These are phyloP conservation scores for Populus hybrid DNA, from an alignment of 441 rosid species.

Conservation along the genomic window DNA sequence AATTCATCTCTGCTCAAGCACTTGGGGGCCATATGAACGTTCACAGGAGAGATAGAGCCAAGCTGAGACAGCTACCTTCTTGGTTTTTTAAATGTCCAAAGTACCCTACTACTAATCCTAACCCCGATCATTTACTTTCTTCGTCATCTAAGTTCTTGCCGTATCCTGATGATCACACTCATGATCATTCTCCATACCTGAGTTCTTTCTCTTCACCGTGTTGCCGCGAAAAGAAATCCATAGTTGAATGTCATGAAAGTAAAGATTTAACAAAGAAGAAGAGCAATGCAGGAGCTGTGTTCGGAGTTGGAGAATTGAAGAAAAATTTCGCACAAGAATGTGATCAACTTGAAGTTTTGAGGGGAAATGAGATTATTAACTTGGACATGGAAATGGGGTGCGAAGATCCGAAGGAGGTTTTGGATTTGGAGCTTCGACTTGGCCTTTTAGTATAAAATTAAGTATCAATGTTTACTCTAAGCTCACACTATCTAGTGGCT, in stretches of 20 bases:
- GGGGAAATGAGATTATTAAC: conserved; percentile 23
- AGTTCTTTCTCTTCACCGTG: conserved; percentile 17
- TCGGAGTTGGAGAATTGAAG: conserved; percentile 20
- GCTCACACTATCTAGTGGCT: not conserved
- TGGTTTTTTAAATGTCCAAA: conserved; percentile 45
- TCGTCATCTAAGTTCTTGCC: conserved; percentile 20
- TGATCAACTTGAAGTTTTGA: conserved; percentile 15
- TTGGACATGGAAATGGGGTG: conserved; percentile 38
- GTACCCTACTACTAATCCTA: conserved; percentile 19
- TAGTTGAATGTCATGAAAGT: conserved; percentile 3
- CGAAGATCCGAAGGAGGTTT: conserved; percentile 35
- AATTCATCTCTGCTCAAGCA: not conserved
- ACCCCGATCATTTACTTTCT: conserved; percentile 24
- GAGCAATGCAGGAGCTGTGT: conserved; percentile 11
- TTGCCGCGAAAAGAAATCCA: conserved; percentile 12
- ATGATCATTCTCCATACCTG: conserved; percentile 8
- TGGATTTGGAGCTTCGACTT: conserved; percentile 53
- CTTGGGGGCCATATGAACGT: conserved; percentile 88
- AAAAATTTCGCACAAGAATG: conserved; percentile 7
- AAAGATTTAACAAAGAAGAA: conserved; percentile 24
- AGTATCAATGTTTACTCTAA: not conserved
- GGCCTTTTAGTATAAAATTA: conserved; percentile 23
- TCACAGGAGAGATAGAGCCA: conserved; percentile 84
- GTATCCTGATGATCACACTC: not conserved
- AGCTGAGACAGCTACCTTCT: conserved; percentile 54